These are phyloP conservation scores for Amaranthus hypochondriacus DNA, from an alignment of 148 eudicot genomes.

Conservation along the genomic window DNA sequence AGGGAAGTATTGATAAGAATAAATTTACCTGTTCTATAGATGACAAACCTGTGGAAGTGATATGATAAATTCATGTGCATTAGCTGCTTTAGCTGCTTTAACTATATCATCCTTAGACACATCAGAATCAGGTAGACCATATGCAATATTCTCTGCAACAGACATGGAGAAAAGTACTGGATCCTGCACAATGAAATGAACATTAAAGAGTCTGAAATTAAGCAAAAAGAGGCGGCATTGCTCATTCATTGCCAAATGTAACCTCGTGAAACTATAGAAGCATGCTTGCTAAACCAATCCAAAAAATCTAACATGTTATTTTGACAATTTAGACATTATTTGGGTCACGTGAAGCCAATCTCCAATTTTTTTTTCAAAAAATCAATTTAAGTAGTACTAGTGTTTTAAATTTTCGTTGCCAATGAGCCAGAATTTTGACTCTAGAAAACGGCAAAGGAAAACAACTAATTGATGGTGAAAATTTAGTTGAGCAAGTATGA, in stretches of 20 bases:
- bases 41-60: constrained; percentile 84
- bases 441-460: too few species aligned
- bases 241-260: not conserved
- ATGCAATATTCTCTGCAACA: constrained; percentile 95
- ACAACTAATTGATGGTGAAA: too few species aligned
- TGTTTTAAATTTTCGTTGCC: too few species aligned
- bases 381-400: too few species aligned
- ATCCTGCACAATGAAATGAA: constrained; percentile 46
- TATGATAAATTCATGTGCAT: constrained; percentile 94
- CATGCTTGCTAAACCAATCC: too few species aligned
- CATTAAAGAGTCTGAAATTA: not conserved
- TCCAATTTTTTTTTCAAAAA: too few species aligned
- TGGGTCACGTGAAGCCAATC: too few species aligned
- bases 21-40: not conserved
- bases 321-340: too few species aligned
- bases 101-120: constrained; percentile 87
- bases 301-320: too few species aligned
- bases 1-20: not conserved
- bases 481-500: too few species aligned
- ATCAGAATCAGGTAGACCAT: constrained; percentile 83
- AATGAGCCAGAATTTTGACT: too few species aligned
- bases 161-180: constrained; percentile 94
- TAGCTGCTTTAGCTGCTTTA: constrained; percentile 98
- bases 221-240: not conserved
- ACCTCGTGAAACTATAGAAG: too few species aligned